Evolutionary conservation across 208 protist species (phyloP), one percentile per base, ranked within the genome.

Genomic region (Trypanosoma platydactyli): DNA sequence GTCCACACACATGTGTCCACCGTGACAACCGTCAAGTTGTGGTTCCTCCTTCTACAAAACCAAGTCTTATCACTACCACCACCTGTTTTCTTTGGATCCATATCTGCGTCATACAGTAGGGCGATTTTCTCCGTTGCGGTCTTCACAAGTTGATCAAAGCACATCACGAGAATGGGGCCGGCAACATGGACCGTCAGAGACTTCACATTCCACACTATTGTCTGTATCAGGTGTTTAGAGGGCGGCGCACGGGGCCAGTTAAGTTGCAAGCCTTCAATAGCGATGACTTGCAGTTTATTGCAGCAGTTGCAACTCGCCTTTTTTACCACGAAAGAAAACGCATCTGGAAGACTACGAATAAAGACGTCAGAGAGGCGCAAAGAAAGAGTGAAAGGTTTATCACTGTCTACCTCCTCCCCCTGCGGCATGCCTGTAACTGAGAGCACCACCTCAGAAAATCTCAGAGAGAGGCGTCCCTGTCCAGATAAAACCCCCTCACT

Each of bases 1-100:
- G 56, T 25, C 62, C 62, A 68, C 25, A 68, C 33, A 51, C 16
- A 44, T 58, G 49, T 59, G 45, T 59, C 50, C 18, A 68, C 40
- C 7, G 62, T 68, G 20, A 68, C 22, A 49, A 68, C 51, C 24
- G 20, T 45, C 42, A 59, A 38, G 13, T 59, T 68, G 18, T 51
- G 50, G n/a, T 59, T 48, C 18, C 18, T 45, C 6, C 24, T 40
- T 33, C 44, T 49, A 30, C 46, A 24, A 7, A 22, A 12, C 5
- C 49, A 13, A 56, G 24, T 3, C 3, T 42, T 18, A 25, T 12
- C 24, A 27, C 41, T n/a, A 11, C 5, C 44, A 27, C 35, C 18
- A 49, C 7, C 25, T 25, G 46, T 56, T n/a, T 35, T 27, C 7
- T 20, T 49, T 29, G 16, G 18, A 27, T 35, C 41, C 18, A 22